These are phyloP conservation scores for Trichoderma sp. DNA, from an alignment of 2,329 filamentous ascomycete genomes.

Conservation along the genomic window DNA sequence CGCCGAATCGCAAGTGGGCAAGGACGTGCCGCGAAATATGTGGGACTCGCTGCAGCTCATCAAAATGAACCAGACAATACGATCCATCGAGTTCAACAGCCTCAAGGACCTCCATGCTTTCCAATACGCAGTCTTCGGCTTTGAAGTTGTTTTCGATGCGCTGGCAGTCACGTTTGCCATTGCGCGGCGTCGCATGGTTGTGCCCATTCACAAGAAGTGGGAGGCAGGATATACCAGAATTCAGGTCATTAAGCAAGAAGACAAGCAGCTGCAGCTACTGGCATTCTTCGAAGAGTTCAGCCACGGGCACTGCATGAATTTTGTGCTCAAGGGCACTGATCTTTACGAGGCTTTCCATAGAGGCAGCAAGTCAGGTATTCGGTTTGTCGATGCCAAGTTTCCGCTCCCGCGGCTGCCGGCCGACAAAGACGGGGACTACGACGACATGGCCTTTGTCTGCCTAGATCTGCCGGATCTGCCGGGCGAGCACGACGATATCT, in stretches of 20 bases:
- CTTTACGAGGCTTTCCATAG: conserved; percentile 69
- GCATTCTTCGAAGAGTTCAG: conserved; percentile 88
- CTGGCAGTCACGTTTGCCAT: conserved; percentile 75
- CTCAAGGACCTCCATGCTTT: conserved; percentile 73
- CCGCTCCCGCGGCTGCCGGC: conserved; percentile 66
- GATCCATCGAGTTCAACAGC: conserved; percentile 67
- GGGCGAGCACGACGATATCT: conserved; percentile 89
- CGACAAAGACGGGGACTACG: conserved; percentile 49
- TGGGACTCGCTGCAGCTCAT: conserved; percentile 61
- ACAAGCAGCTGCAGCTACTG: conserved; percentile 72
- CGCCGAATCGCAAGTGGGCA: conserved; percentile 62
- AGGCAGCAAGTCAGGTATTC: conserved; percentile 67
- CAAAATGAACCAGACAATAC: conserved; percentile 60
- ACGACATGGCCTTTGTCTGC: conserved; percentile 73
- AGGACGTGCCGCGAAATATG: conserved; percentile 62
- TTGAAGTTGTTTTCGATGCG: conserved; percentile 70
- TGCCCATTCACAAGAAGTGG: conserved; percentile 93
- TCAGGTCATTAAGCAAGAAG: conserved; percentile 70
- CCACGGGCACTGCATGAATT: conserved; percentile 86
- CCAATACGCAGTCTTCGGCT: conserved; percentile 76
- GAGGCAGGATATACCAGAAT: conserved; percentile 77
- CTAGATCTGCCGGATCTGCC: conserved; percentile 86
- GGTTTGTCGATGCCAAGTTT: conserved; percentile 88
- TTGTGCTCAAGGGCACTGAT: conserved; percentile 80
- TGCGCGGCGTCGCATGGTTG: conserved; percentile 80